Evolutionary conservation across 176 grass and related monocot species (phyloP).

Genomic region (Microstegium vimineum): DNA sequence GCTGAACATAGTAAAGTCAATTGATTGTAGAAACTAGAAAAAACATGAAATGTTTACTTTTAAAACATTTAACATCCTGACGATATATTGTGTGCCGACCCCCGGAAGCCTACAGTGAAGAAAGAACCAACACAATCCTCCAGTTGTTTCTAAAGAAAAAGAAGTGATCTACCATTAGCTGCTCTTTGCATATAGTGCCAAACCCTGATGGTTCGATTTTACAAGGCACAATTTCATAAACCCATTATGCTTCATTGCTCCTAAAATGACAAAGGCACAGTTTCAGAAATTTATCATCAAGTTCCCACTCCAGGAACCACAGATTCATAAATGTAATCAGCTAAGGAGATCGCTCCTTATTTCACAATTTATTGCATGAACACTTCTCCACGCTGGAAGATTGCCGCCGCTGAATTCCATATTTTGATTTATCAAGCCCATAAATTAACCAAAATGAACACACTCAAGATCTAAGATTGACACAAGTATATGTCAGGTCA

Average conservation of each 20-base stretch:
- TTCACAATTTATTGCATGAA: background rate
- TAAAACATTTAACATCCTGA: conserved; percentile 77
- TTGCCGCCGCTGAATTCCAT: background rate
- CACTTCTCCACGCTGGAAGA: background rate
- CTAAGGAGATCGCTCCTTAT: background rate
- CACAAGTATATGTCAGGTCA: background rate
- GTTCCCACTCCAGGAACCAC: no score
- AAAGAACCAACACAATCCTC: conserved; percentile 3
- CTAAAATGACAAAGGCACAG: background rate
- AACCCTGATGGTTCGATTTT: background rate
- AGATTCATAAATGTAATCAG: no score
- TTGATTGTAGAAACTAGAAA: background rate
- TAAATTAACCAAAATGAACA: background rate
- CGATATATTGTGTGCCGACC: conserved; percentile 71
- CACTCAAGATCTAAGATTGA: background rate
- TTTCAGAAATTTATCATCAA: background rate
- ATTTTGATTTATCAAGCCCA: background rate
- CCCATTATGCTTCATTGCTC: background rate
- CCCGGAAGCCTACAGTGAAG: conserved; percentile 37
- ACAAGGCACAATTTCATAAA: background rate
- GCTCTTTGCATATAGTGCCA: background rate
- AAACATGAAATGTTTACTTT: conserved; percentile 36
- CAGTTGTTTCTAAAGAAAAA: background rate
- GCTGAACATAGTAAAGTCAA: conserved; percentile 21
- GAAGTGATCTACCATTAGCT: background rate